Evolutionary conservation across 2,329 filamentous ascomycete species (phyloP).

Genomic region (Microsporum canis): DNA sequence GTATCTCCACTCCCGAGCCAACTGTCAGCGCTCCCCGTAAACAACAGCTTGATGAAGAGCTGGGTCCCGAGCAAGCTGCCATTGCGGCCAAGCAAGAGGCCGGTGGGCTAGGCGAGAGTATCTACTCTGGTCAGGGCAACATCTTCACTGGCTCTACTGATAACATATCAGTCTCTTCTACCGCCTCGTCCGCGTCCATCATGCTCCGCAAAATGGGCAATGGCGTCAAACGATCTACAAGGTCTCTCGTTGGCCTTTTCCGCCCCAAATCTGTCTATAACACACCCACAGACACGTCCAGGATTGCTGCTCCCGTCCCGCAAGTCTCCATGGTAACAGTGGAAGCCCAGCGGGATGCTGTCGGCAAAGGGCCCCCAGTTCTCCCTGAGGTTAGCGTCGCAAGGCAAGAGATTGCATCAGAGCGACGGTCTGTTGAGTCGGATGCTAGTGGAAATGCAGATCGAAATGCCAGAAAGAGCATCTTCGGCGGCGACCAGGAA

Average conservation of each 20-base stretch:
- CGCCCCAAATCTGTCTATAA: constrained; percentile 85
- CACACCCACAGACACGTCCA: constrained; percentile 55
- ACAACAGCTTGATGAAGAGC: constrained; percentile 52
- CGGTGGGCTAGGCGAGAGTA: constrained; percentile 79
- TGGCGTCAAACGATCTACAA: constrained; percentile 88
- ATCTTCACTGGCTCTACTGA: constrained; percentile 87
- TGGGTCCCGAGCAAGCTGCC: constrained; percentile 78
- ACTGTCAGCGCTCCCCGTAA: constrained; percentile 51
- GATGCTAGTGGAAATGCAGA: constrained; percentile 46
- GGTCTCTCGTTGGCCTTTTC: constrained; percentile 88
- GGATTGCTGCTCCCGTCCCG: constrained; percentile 59
- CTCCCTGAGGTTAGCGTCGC: background rate
- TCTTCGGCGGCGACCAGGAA: constrained; percentile 80
- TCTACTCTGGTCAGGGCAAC: constrained; percentile 76
- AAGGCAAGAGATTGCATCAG: background rate
- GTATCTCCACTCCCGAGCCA: constrained; percentile 56
- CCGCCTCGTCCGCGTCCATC: constrained; percentile 39
- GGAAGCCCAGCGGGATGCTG: constrained; percentile 81
- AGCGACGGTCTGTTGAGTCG: constrained; percentile 11
- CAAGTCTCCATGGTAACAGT: constrained; percentile 91
- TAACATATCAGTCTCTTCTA: constrained; percentile 54
- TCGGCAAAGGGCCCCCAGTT: constrained; percentile 38
- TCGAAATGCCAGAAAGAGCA: constrained; percentile 57
- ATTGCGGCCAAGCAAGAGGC: constrained; percentile 91
- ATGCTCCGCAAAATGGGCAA: constrained; percentile 91